Percentiles rank a stretch among this genome's conserved stretches.
Conservation (phyloP, 2,329 filamentous ascomycete genomes). For the Colletotrichum acutatum region DNA sequence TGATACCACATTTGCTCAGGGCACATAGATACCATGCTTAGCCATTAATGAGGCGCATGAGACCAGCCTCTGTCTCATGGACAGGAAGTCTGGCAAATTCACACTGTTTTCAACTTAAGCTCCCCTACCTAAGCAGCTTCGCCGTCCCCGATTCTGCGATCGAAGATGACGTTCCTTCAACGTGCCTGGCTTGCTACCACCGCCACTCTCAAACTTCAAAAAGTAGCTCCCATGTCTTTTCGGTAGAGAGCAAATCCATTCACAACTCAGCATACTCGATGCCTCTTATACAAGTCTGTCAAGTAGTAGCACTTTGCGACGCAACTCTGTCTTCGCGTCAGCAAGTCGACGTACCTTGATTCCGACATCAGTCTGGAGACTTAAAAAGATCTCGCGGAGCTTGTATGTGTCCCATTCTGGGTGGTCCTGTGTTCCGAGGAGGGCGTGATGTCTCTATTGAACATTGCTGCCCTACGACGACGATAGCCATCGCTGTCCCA, state of each 20-base stretch:
- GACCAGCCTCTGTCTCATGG: background rate
- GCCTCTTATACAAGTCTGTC: background rate
- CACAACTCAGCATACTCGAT: background rate
- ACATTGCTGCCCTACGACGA: background rate
- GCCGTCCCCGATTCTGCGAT: background rate
- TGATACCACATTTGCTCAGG: slow-evolving; percentile 31
- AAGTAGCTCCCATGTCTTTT: background rate
- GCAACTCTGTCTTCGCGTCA: background rate
- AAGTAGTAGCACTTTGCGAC: background rate
- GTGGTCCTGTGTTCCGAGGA: background rate
- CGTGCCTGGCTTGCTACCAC: background rate
- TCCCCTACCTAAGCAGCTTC: too few species aligned
- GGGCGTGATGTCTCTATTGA: background rate
- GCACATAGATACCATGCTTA: slow-evolving; percentile 26
- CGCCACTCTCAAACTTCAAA: background rate
- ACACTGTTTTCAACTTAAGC: too few species aligned
- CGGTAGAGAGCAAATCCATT: background rate
- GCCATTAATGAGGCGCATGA: slow-evolving; percentile 5
- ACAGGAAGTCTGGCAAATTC: background rate
- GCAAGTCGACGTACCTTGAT: background rate
- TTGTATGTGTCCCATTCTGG: background rate
- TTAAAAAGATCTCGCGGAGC: slow-evolving; percentile 2
- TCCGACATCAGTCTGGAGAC: background rate
- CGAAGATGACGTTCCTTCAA: background rate
- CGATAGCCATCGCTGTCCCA: background rate